Conservation (phyloP, 768 basidiomycete species). For the Panaeolus papilionaceus region DNA sequence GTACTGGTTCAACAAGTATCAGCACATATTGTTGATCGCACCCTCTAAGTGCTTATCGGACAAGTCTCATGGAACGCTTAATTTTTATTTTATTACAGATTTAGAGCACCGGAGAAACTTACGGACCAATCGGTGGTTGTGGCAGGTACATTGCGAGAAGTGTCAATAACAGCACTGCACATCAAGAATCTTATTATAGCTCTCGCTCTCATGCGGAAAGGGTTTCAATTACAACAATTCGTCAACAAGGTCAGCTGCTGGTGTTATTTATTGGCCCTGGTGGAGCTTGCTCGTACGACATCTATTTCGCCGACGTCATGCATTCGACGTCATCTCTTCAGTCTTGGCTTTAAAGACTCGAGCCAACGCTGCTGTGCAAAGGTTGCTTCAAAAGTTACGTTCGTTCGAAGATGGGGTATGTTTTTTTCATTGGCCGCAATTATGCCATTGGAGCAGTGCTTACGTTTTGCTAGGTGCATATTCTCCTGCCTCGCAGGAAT, state of each 20-base stretch:
- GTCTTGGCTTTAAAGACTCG: not conserved
- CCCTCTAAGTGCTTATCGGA: not conserved
- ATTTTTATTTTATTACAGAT: not conserved
- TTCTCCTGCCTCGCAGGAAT: constrained; percentile 35
- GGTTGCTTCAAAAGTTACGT: not conserved
- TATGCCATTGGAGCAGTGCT: not conserved
- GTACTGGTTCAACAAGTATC: no score
- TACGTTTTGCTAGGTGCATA: not conserved
- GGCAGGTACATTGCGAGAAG: not conserved
- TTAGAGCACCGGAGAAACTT: constrained; percentile 1
- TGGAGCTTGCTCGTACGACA: not conserved
- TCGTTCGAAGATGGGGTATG: not conserved
- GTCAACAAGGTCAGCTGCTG: constrained; percentile 11
- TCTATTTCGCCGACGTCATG: not conserved
- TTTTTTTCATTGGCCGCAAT: not conserved
- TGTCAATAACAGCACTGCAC: not conserved
- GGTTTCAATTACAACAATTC: not conserved
- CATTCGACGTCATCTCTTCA: not conserved
- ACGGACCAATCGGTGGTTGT: not conserved
- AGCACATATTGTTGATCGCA: not conserved
- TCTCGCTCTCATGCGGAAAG: not conserved
- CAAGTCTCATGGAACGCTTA: not conserved
- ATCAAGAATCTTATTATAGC: constrained; percentile 4
- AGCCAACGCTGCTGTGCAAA: not conserved
- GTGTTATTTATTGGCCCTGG: not conserved